phyloP scores from a whole-genome alignment of 2,329 filamentous ascomycete species.

The Phoma sp. region DNA sequence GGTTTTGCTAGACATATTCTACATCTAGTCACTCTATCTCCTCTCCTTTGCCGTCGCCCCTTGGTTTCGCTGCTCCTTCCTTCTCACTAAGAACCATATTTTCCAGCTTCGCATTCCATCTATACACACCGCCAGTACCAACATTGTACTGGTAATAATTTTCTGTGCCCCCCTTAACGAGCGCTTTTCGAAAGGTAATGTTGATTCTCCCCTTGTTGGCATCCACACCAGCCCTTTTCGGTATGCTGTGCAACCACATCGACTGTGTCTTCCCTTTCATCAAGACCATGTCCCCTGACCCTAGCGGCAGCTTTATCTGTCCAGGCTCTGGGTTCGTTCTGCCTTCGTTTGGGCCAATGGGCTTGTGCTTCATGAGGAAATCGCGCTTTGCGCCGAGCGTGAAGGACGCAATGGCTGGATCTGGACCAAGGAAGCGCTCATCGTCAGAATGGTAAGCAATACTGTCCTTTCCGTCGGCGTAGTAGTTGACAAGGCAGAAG shows the following conservation, averaged over 20 bases:
- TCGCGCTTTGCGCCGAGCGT: conserved; percentile 75
- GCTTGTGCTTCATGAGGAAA: conserved; percentile 82
- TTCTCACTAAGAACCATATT: conserved; percentile 58
- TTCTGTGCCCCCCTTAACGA: conserved; percentile 75
- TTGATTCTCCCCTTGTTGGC: conserved; percentile 71
- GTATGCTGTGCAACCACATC: conserved; percentile 77
- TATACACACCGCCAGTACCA: conserved; percentile 71
- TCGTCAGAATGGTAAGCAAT: conserved; percentile 84
- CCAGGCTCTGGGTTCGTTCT: conserved; percentile 49
- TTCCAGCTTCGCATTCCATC: conserved; percentile 66
- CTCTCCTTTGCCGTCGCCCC: not conserved
- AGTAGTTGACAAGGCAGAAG: conserved; percentile 84
- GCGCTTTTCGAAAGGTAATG: conserved; percentile 77
- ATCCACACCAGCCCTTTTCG: conserved; percentile 72
- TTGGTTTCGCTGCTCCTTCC: conserved; percentile 6
- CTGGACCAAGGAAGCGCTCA: conserved; percentile 74
- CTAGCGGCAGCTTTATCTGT: conserved; percentile 62
- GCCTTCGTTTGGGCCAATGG: conserved; percentile 51
- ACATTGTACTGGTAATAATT: conserved; percentile 90
- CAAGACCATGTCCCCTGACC: conserved; percentile 77
- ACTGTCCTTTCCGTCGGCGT: conserved; percentile 76
- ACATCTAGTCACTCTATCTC: no score
- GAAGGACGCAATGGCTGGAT: conserved; percentile 78
- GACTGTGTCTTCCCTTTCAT: conserved; percentile 80
- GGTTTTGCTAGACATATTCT: no score